Conservation (phyloP, 805 yeast species). For the Phaffomyces opuntiae region DNA sequence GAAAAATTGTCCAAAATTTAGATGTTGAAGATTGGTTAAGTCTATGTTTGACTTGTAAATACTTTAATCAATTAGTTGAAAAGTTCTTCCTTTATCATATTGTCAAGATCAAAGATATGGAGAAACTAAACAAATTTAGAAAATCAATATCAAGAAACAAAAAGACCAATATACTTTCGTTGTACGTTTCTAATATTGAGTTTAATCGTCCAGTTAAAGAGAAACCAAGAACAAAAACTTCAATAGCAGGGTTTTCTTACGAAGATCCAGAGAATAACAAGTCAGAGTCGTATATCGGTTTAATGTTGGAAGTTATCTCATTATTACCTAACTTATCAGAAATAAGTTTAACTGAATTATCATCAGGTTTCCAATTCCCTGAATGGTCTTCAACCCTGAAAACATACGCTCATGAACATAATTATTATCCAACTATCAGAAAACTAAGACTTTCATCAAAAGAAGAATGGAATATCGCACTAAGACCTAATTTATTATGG, state of each 20-base stretch:
- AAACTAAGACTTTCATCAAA: conserved; percentile 36
- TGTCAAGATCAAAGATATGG: conserved; percentile 23
- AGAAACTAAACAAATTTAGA: conserved; percentile 24
- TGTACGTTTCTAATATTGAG: conserved; percentile 16
- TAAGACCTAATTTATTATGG: conserved; percentile 40
- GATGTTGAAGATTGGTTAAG: conserved; percentile 18
- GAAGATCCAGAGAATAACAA: conserved; percentile 15
- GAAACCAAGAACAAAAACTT: conserved; percentile 5
- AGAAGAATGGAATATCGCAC: conserved; percentile 46
- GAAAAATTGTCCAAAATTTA: conserved; percentile 28
- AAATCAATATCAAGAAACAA: conserved; percentile 30
- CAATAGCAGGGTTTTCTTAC: conserved; percentile 20
- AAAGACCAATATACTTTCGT: conserved; percentile 18
- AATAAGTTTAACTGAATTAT: conserved; percentile 36
- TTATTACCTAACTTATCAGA: conserved; percentile 40
- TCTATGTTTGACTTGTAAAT: conserved; percentile 30
- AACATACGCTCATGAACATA: conserved; percentile 21
- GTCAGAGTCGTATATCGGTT: conserved; percentile 24
- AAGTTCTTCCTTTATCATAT: conserved; percentile 31
- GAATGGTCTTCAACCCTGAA: conserved; percentile 22
- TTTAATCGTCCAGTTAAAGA: conserved; percentile 17
- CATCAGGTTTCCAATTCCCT: conserved; percentile 42
- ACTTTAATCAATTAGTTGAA: conserved; percentile 30
- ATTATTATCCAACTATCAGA: conserved; percentile 23
- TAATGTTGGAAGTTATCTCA: conserved; percentile 35